Base-by-base conservation (phyloP, 208 protist genomes). In the Porcisia hertigi region DNA sequence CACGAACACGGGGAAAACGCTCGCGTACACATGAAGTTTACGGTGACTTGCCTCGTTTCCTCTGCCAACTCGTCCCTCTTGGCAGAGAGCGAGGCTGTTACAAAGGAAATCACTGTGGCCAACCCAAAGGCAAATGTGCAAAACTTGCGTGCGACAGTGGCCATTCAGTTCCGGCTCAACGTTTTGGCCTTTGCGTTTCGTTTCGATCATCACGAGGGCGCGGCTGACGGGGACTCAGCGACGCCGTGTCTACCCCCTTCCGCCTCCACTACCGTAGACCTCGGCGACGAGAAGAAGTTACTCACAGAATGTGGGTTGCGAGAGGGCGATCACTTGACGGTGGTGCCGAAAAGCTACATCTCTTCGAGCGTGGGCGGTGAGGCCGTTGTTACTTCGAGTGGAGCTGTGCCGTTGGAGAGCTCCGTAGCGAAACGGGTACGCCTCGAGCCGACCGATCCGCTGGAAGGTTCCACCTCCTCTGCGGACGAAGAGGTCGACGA, bases 81-180 rank as follows among this genome's bases (percentile, higher is more conserved):
- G 30, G n/a, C 69, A 18, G 80, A 87, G 34, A 69, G 71, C 23
- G 79, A 79, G 69, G 79, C 73, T 20, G 65, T 73, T n/a, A 91
- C 77, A 60, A 91, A 94, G 81, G 90, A 96, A 71, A 73, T 97
- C 6, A 77, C 86, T 18, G 88, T 97, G 63, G 75, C 81, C 23
- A 94, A 97, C 71, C 89, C 93, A 14, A 80, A 76, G 2, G 93
- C 93, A 9, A 94, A 87, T 14, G 69, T 97, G 47, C 84, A 85
- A 36, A 95, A 88, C 62, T 59, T 97, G 55, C 89, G 93, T 8
- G 90, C 91, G 12, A 90, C 83, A 23, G 88, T 88, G 36, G 87
- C 91, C 8, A 88, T 97, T 18, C 86, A 90, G 81, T 94, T 97
- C 71, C 84, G 85, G 1, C 73, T 96, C 3, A 83, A 84, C 14